Evolutionary conservation across 176 grass and related monocot species (phyloP).

Genomic region (Triticum timopheevii): DNA sequence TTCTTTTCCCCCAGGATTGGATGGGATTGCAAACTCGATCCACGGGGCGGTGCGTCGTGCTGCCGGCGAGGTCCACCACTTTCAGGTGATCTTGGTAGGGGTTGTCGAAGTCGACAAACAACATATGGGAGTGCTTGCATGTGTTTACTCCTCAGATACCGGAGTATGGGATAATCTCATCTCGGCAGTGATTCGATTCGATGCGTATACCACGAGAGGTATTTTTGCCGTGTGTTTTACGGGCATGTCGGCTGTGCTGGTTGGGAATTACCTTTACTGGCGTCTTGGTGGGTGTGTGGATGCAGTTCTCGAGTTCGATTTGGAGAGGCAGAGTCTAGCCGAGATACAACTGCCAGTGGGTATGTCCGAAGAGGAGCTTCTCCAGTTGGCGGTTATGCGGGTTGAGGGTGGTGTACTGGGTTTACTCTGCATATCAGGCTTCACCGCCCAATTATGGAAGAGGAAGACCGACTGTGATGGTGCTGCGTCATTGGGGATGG

Average conservation of each 20-base stretch:
- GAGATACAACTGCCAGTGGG: not conserved
- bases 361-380: too few relatives aligned
- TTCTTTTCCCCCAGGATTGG: too few relatives aligned
- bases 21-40: too few relatives aligned
- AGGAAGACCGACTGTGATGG: not conserved
- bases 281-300: not conserved
- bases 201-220: too few relatives aligned
- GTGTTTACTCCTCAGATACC: not conserved
- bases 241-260: not conserved
- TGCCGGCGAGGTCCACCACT: too few relatives aligned
- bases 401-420: too few relatives aligned
- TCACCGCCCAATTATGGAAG: not conserved
- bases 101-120: too few relatives aligned
- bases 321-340: not conserved
- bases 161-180: not conserved
- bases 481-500: not conserved
- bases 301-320: not conserved
- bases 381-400: too few relatives aligned
- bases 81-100: too few relatives aligned
- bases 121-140: not conserved
- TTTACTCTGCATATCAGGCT: too few relatives aligned
- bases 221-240: not conserved
- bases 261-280: not conserved
- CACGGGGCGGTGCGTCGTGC: too few relatives aligned
- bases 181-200: not conserved